phyloP scores from a whole-genome alignment of 2,329 filamentous ascomycete species.

The Cladosporium sp. region DNA sequence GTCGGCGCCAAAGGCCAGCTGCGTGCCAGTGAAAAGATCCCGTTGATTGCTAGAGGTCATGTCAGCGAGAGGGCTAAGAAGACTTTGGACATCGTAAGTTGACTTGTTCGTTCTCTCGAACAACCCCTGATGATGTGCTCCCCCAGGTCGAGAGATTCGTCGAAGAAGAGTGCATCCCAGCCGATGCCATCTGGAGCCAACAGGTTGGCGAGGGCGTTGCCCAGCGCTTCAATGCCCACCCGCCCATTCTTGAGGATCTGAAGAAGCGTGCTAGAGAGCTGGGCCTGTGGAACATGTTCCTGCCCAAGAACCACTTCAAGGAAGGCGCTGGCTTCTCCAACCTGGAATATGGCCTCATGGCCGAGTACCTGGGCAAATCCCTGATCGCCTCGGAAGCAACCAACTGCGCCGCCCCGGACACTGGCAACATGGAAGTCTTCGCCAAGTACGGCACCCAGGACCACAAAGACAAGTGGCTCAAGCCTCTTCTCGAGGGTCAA shows the following conservation, averaged over 20 bases:
- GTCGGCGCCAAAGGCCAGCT: conserved; percentile 28
- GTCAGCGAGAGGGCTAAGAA: conserved; percentile 83
- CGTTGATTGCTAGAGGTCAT: conserved; percentile 54
- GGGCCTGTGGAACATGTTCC: conserved; percentile 97
- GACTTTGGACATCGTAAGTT: conserved; percentile 67
- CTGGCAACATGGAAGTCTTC: conserved; percentile 51
- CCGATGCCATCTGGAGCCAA: conserved; percentile 74
- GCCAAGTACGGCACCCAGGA: conserved; percentile 49
- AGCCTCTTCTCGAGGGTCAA: conserved; percentile 46
- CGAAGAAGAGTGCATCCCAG: conserved; percentile 77
- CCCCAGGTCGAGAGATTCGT: conserved; percentile 87
- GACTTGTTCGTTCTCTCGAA: background rate
- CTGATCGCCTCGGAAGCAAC: conserved; percentile 81
- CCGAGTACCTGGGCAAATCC: conserved; percentile 88
- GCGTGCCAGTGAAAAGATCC: conserved; percentile 53
- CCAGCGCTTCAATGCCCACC: conserved; percentile 75
- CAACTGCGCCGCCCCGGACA: conserved; percentile 56
- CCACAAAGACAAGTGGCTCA: conserved; percentile 49
- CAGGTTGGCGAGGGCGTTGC: conserved; percentile 70
- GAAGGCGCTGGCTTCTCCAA: conserved; percentile 94
- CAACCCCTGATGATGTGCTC: too few species aligned
- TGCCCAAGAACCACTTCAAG: conserved; percentile 91
- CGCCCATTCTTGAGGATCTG: conserved; percentile 78
- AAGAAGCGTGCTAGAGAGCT: conserved; percentile 78
- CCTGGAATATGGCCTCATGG: conserved; percentile 96